Evolutionary conservation across 192 early-diverging fungal species (phyloP).

Genomic region (Allomyces arbusculus): DNA sequence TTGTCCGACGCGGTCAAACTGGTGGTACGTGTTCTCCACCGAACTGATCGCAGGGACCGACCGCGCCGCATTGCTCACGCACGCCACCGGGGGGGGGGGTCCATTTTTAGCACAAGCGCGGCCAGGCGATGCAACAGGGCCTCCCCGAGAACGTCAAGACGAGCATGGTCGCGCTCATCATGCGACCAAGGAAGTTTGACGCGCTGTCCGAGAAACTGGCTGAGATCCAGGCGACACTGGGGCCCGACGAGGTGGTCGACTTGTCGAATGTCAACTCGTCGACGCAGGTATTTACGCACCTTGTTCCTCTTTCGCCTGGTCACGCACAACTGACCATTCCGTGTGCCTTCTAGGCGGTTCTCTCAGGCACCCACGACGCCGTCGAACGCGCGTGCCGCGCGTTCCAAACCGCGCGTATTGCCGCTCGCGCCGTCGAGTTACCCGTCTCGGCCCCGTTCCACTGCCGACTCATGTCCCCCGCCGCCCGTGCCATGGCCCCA

Average conservation of each 20-base stretch:
- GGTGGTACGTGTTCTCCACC: slow-evolving; percentile 27
- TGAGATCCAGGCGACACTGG: slow-evolving; percentile 35
- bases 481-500: slow-evolving; percentile 47
- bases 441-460: slow-evolving; percentile 96
- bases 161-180: slow-evolving; percentile 74
- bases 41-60: neutral
- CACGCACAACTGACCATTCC: neutral
- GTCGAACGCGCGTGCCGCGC: slow-evolving; percentile 65
- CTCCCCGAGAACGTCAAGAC: slow-evolving; percentile 43
- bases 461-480: slow-evolving; percentile 75
- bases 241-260: slow-evolving; percentile 54
- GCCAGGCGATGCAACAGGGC: slow-evolving; percentile 66
- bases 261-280: slow-evolving; percentile 65
- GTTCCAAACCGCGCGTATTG: slow-evolving; percentile 59
- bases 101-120: slow-evolving; percentile 39
- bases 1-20: slow-evolving; percentile 66
- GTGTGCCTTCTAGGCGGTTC: slow-evolving; percentile 59
- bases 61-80: slow-evolving; percentile 1
- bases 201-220: slow-evolving; percentile 46
- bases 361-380: slow-evolving; percentile 69
- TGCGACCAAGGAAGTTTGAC: slow-evolving; percentile 46
- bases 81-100: neutral
- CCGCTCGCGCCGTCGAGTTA: slow-evolving; percentile 67
- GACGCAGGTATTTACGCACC: slow-evolving; percentile 1
- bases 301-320: neutral